Conservation (phyloP, 805 yeast species). For the Maudiozyma bulderi region DNA sequence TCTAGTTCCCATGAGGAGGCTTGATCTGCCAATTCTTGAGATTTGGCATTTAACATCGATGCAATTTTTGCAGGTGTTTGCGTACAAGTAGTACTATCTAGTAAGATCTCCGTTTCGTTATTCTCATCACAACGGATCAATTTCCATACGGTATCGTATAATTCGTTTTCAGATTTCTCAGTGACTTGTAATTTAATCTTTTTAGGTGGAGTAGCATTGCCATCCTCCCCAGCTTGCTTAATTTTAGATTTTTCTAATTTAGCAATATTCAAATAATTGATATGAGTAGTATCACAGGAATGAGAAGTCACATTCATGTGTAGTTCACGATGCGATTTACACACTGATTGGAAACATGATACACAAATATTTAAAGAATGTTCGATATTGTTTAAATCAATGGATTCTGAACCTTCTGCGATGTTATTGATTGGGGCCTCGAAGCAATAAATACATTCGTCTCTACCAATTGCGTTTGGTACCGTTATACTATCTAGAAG, state of each 20-base stretch:
- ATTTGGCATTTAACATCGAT: slow-evolving; percentile 21
- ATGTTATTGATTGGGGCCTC: slow-evolving; percentile 46
- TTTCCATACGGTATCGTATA: slow-evolving; percentile 23
- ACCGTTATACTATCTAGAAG: slow-evolving; percentile 10
- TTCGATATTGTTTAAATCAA: neutral
- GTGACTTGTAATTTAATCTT: slow-evolving; percentile 25
- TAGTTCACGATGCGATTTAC: slow-evolving; percentile 47
- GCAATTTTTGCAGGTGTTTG: slow-evolving; percentile 8
- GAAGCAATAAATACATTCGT: slow-evolving; percentile 84
- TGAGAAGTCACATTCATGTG: slow-evolving; percentile 36
- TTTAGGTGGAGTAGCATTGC: slow-evolving; percentile 16
- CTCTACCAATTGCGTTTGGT: slow-evolving; percentile 53
- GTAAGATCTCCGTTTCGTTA: neutral
- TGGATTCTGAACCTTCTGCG: slow-evolving; percentile 18
- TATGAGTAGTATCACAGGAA: slow-evolving; percentile 38
- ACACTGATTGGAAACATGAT: slow-evolving; percentile 60
- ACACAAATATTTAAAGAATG: slow-evolving; percentile 60
- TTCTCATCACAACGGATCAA: slow-evolving; percentile 7
- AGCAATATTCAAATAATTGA: slow-evolving; percentile 47
- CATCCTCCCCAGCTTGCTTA: slow-evolving; percentile 20
- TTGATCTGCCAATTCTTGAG: slow-evolving; percentile 38
- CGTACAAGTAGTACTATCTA: neutral
- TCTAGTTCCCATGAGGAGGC: slow-evolving; percentile 90
- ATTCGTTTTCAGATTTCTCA: slow-evolving; percentile 26
- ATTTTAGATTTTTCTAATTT: slow-evolving; percentile 40